Evolutionary conservation across 2,329 filamentous ascomycete genomes (phyloP).

Genomic region (Talaromyces atroroseus): DNA sequence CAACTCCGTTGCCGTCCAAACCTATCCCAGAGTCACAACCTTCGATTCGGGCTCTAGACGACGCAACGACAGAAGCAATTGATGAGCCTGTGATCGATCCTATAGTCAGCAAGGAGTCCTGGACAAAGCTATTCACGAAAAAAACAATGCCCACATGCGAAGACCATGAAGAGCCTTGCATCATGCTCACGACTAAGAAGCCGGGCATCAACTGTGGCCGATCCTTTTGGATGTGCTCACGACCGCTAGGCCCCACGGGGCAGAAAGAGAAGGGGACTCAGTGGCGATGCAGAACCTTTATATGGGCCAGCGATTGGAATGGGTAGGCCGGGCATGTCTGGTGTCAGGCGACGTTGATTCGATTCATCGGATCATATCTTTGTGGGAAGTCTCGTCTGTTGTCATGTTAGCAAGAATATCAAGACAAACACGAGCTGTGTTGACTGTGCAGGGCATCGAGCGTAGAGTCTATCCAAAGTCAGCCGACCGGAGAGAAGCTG

Average conservation of each 20-base stretch:
- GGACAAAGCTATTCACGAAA: constrained; percentile 77
- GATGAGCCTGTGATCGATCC: constrained; percentile 57
- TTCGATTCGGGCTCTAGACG: neutral
- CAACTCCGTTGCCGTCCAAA: neutral
- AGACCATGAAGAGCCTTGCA: constrained; percentile 76
- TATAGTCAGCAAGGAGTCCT: constrained; percentile 70
- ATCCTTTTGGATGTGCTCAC: constrained; percentile 62
- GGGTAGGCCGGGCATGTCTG: constrained; percentile 13
- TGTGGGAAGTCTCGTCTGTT: neutral
- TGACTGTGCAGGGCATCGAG: neutral
- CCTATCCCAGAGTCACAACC: neutral
- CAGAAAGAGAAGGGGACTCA: constrained; percentile 77
- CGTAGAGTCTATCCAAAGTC: neutral
- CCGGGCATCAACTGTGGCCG: constrained; percentile 71
- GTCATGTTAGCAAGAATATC: neutral
- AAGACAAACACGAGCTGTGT: neutral
- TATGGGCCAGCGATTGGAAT: constrained; percentile 62
- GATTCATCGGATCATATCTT: neutral
- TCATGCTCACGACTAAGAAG: constrained; percentile 79
- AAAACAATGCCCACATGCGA: constrained; percentile 73
- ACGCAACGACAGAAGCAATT: constrained; percentile 9
- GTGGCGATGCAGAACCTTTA: constrained; percentile 85
- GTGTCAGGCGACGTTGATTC: neutral
- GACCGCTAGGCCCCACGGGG: constrained; percentile 80
- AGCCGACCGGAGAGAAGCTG: neutral